Evolutionary conservation across 129 eudicot genomes (phyloP), one percentile per base, ranked within the genome.

Genomic region (Lactuca sativa): DNA sequence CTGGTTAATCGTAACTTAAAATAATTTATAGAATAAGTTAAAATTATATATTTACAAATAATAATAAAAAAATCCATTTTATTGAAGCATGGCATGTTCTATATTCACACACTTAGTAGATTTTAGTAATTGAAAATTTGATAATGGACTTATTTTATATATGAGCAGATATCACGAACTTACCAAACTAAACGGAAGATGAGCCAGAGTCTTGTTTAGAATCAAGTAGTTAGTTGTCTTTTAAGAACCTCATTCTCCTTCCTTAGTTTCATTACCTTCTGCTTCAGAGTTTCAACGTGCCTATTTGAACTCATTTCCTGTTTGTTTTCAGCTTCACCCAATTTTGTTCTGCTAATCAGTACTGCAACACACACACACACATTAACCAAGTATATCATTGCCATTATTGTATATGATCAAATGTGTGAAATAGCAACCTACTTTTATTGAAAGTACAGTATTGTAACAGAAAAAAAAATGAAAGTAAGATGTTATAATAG

Each of bases 251-350:
- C 91, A 60, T 85, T 88, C 61, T 88, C 95, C 72, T 81, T 88
- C 67, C 95, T 77, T 44, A 88, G 73, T 72, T 78, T 85, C 95
- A 85, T 88, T 37, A 88, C 80, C 81, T 85, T 88, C 82, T 88
- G 91, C 78, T 85, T 88, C 71, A 85, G 77, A 43, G 83, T 73
- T 31, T 85, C 87, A 65, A 79, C 78, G 47, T 82, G 77, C 64
- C 77, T 74, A 70, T 62, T 74, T 4, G 82, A 82, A 69, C 78
- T 68, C 40, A 67, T 72, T 31, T 75, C 86, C 53, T 71, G 78
- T 56, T 76, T 77, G 66, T 76, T 77, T 62, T 82, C 90, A 69
- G 74, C 77, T 62, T 82, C 90, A 59, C 72, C 79, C 72, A 73
- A 38, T 58, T 68, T 88, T 62, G 95, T 38, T 66, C 72, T 81